These are phyloP conservation scores for Aspergillus niger DNA, from an alignment of 2,329 filamentous ascomycete genomes.

Conservation along the genomic window DNA sequence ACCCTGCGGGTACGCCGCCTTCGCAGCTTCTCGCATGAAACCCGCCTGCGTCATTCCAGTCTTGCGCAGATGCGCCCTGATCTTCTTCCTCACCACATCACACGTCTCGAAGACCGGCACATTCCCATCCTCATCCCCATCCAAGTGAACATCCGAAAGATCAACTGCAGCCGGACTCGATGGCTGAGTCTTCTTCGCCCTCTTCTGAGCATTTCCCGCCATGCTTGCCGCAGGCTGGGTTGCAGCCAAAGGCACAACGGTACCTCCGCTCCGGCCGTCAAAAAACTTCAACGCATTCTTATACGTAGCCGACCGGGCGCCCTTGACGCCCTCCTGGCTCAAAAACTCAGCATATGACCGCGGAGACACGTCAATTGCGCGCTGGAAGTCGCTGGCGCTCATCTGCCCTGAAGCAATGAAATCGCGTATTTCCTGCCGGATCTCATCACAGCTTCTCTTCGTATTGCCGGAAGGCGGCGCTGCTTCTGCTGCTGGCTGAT, in stretches of 20 bases:
- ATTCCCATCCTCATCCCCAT: slow-evolving; percentile 49
- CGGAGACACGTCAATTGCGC: slow-evolving; percentile 39
- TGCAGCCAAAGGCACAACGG: slow-evolving; percentile 38
- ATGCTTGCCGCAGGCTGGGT: background rate
- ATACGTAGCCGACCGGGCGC: slow-evolving; percentile 33
- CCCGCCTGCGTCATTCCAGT: slow-evolving; percentile 54
- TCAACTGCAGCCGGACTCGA: slow-evolving; percentile 35
- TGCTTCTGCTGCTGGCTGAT: background rate
- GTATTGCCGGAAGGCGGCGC: background rate
- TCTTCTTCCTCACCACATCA: slow-evolving; percentile 61
- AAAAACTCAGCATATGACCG: slow-evolving; percentile 51
- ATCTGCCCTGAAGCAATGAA: slow-evolving; percentile 49
- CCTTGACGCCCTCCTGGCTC: slow-evolving; percentile 38
- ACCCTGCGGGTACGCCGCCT: slow-evolving; percentile 40
- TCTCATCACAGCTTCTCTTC: slow-evolving; percentile 33
- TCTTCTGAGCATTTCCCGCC: background rate
- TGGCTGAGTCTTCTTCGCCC: background rate
- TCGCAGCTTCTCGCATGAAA: slow-evolving; percentile 54
- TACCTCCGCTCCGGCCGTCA: slow-evolving; percentile 53
- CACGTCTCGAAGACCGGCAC: slow-evolving; percentile 60
- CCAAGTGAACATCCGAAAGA: slow-evolving; percentile 47
- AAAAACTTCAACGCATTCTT: slow-evolving; percentile 44
- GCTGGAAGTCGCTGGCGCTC: slow-evolving; percentile 48
- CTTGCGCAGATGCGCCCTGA: slow-evolving; percentile 52
- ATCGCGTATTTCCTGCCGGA: slow-evolving; percentile 45